These are phyloP conservation scores for Iberis pinnata DNA, from an alignment of 345 rosid genomes.

Conservation along the genomic window DNA sequence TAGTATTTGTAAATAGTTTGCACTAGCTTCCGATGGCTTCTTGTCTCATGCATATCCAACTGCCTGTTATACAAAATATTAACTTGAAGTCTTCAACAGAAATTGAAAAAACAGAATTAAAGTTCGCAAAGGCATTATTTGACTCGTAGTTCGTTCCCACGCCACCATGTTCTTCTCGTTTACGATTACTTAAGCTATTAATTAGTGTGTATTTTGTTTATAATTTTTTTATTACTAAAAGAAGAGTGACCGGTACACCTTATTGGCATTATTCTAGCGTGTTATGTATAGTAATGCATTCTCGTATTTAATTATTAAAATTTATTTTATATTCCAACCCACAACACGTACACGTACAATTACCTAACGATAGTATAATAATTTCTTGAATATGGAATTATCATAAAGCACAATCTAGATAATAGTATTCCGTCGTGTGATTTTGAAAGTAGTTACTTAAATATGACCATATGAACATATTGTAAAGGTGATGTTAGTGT, in stretches of 20 bases:
- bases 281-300: constrained; percentile 2
- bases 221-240: neutral
- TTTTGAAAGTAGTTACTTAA: no score
- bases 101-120: neutral
- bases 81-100: constrained; percentile 14
- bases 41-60: no score
- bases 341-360: neutral
- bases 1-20: no score
- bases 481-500: no score
- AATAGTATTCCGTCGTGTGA: neutral
- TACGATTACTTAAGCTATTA: no score
- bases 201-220: neutral
- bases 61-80: no score
- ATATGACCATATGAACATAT: no score
- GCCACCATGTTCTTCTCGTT: constrained; percentile 12
- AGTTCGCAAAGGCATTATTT: constrained; percentile 27
- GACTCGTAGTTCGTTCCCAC: constrained; percentile 15
- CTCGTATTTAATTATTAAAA: neutral
- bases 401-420: neutral
- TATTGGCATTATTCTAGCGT: constrained; percentile 2
- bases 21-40: no score
- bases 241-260: constrained; percentile 17
- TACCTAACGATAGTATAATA: constrained; percentile 13
- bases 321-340: constrained; percentile 15
- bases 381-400: neutral